Conservation (phyloP, 768 basidiomycete species). For the Agrocybe pediades region DNA sequence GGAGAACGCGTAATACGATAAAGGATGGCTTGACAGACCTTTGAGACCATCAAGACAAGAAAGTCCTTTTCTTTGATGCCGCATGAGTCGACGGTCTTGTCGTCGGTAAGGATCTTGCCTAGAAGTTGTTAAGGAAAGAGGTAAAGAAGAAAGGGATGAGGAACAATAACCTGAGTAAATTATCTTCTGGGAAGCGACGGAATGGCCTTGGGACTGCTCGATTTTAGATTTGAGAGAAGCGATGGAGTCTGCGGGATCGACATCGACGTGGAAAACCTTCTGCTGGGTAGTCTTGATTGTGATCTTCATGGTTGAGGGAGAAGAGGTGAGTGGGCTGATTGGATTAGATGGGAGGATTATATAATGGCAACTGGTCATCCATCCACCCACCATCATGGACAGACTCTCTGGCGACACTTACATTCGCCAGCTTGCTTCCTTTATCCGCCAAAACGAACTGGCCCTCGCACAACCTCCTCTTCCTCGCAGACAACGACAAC, state of each 20-base stretch:
- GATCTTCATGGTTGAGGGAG: slow-evolving; percentile 92
- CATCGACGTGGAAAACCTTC: slow-evolving; percentile 88
- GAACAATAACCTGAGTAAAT: slow-evolving; percentile 80
- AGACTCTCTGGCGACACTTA: slow-evolving; percentile 75
- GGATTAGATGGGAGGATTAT: slow-evolving; percentile 15
- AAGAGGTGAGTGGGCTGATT: no score
- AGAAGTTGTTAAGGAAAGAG: slow-evolving; percentile 9
- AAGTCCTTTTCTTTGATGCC: slow-evolving; percentile 99
- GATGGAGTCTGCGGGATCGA: slow-evolving; percentile 74
- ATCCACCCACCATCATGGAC: slow-evolving; percentile 28
- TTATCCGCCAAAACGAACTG: slow-evolving; percentile 72
- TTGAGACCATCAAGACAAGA: slow-evolving; percentile 98
- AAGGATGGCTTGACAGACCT: slow-evolving; percentile 74
- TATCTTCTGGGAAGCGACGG: slow-evolving; percentile 80
- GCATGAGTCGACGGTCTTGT: slow-evolving; percentile 84
- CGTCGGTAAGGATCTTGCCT: slow-evolving; percentile 93
- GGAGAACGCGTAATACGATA: not conserved
- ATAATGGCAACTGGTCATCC: not conserved
- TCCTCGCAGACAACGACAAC: slow-evolving; percentile 41
- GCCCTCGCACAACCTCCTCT: slow-evolving; percentile 69
- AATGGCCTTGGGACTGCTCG: slow-evolving; percentile 69
- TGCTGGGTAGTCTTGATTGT: slow-evolving; percentile 95
- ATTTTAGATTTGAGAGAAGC: slow-evolving; percentile 85
- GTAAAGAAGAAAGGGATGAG: slow-evolving; percentile 1
- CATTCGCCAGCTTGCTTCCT: slow-evolving; percentile 66